phyloP scores from a whole-genome alignment of 2,329 filamentous ascomycete genomes.

The Microdochium trichocladiopsis region DNA sequence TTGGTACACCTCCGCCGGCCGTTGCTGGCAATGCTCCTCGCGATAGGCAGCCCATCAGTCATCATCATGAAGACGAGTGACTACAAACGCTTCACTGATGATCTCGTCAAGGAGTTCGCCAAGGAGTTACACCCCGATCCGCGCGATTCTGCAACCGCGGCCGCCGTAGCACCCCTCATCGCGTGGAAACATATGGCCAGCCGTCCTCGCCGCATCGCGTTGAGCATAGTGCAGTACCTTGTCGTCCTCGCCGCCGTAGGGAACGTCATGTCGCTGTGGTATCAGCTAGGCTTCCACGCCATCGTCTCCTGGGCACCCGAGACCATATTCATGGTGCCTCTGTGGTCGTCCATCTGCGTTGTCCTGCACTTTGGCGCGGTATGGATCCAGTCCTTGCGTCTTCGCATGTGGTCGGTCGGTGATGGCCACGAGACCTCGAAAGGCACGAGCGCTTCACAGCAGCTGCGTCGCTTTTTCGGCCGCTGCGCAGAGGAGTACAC shows the following conservation, averaged over 20 bases:
- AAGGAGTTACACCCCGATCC: too few species aligned
- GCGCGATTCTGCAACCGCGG: neutral
- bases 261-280: conserved; percentile 16
- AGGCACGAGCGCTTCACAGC: neutral
- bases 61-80: neutral
- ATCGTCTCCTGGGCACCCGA: conserved; percentile 14
- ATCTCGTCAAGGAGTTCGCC: neutral
- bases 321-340: conserved; percentile 9
- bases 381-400: neutral
- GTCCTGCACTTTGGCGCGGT: conserved; percentile 11
- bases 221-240: conserved; percentile 9
- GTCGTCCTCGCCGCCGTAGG: conserved; percentile 11
- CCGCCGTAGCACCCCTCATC: neutral
- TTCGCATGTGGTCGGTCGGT: neutral
- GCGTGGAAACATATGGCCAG: conserved; percentile 3
- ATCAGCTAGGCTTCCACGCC: conserved; percentile 14
- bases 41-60: conserved; percentile 10
- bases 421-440: neutral
- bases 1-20: conserved; percentile 8
- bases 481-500: conserved; percentile 9
- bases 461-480: conserved; percentile 1
- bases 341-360: conserved; percentile 15
- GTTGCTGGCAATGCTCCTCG: conserved; percentile 8
- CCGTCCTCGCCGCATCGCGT: conserved; percentile 1
- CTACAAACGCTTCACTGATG: conserved; percentile 2